Evolutionary conservation across 2,329 filamentous ascomycete species (phyloP), one percentile per base, ranked within the genome.

Genomic region (Aspergillus fischeri): DNA sequence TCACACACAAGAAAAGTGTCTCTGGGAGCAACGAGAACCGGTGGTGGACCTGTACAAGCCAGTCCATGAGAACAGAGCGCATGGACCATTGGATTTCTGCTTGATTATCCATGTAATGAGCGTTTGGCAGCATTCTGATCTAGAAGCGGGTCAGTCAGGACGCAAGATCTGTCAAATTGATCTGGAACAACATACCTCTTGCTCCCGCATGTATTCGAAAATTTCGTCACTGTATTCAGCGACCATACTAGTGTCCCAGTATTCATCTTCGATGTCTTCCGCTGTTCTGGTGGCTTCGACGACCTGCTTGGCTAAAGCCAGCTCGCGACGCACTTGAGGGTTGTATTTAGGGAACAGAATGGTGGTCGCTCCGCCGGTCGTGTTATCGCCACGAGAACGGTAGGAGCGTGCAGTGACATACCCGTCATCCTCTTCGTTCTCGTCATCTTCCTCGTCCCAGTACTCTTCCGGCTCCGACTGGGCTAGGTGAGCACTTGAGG

Each of bases 71-170:
- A 24, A 97, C 91, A 5, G 92, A 89, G 49, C 94, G 91, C 94
- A 97, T 99, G 2, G 92, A 96, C 94, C 94, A 99, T 72, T 96
- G 91, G 56, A 99, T 95, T 75, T 97, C 93, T n/a, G 89, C 87
- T 74, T 99, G 94, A 64, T 89, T 87, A 61, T 96, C 91, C 93
- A 99, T 99, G 80, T 99, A 99, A 72, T 94, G 86, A 3, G 91
- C 82, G 68, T 94, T 92, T 1, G 94, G 94, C 44, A 92, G 81
- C 85, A 97, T 89, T 65, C 81, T 86, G 72, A 81, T 84, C 90
- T 91, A 70, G 57, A 21, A 11, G 29, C 47, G 51, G 28, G 60
- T 70, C 45, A 75, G 68, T 50, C 60, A 53, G 7, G 45, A 51
- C 27, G 11, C 25, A 28, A 50, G 14, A 38, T 28, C 21, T n/a